phyloP scores from a whole-genome alignment of 1,284 basidiomycete genomes.

The Puccinia triticina region DNA sequence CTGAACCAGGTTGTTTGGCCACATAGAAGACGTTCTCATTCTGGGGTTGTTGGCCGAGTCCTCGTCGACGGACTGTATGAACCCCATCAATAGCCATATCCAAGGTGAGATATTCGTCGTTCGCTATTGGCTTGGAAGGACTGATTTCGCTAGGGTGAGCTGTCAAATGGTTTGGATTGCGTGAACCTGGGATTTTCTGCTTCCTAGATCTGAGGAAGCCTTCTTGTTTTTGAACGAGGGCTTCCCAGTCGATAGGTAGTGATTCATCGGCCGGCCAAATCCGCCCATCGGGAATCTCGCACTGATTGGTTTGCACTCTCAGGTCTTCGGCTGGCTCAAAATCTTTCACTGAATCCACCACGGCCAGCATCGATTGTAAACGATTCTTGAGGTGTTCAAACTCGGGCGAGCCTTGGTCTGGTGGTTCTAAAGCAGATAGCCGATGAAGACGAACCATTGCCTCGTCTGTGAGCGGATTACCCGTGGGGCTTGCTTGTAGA shows the following conservation, averaged over 20 bases:
- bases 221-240: neutral
- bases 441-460: conserved; percentile 11
- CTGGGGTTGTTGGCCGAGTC: conserved; percentile 26
- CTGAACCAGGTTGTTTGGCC: neutral
- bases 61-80: conserved; percentile 15
- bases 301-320: neutral
- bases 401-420: neutral
- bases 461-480: neutral
- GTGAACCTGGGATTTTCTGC: neutral
- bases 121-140: too few species aligned
- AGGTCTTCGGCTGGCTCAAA: neutral
- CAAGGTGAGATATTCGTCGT: neutral
- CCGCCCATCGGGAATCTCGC: conserved; percentile 1
- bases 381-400: neutral
- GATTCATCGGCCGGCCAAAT: conserved; percentile 13
- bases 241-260: conserved; percentile 28
- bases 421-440: conserved; percentile 11
- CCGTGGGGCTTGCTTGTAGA: neutral
- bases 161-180: neutral
- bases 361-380: conserved; percentile 17
- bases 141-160: neutral
- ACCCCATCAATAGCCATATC: conserved; percentile 7
- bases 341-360: conserved; percentile 28
- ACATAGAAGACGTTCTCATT: conserved; percentile 9
- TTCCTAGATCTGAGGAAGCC: neutral